Percentiles rank a stretch among this genome's conserved stretches.
These are phyloP conservation scores for Pseudocercospora crystallina DNA, from an alignment of 2,329 filamentous ascomycete species.

Conservation along the genomic window DNA sequence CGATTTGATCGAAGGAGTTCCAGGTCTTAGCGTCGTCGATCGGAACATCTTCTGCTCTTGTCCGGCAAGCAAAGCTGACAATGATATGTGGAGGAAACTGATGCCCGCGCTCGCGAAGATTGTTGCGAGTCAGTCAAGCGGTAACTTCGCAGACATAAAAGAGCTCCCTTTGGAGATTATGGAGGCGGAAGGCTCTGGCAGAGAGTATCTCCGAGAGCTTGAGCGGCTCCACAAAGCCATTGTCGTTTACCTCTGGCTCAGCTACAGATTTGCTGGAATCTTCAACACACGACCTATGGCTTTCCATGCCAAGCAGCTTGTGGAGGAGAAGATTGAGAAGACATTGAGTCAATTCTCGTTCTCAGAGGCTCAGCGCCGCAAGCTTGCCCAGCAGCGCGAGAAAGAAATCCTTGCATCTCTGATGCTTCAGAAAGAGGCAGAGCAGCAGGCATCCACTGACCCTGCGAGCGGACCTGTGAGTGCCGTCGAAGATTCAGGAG, in stretches of 20 bases:
- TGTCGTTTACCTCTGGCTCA: slow-evolving; percentile 89
- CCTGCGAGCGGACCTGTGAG: background rate
- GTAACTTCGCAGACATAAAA: slow-evolving; percentile 69
- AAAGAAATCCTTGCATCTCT: slow-evolving; percentile 26
- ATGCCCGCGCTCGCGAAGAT: slow-evolving; percentile 66
- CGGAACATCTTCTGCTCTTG: slow-evolving; percentile 73
- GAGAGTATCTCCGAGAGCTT: slow-evolving; percentile 60
- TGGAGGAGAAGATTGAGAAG: slow-evolving; percentile 72
- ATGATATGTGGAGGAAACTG: slow-evolving; percentile 45
- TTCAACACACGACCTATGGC: slow-evolving; percentile 75
- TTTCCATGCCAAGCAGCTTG: slow-evolving; percentile 73
- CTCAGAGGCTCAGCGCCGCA: slow-evolving; percentile 29
- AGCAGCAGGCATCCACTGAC: background rate
- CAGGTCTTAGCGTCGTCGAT: slow-evolving; percentile 68
- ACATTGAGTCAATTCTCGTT: slow-evolving; percentile 60
- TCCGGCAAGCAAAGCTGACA: slow-evolving; percentile 61
- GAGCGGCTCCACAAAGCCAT: slow-evolving; percentile 80
- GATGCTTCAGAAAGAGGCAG: slow-evolving; percentile 3
- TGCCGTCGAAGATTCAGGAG: background rate
- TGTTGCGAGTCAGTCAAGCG: slow-evolving; percentile 66
- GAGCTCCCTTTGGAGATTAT: slow-evolving; percentile 72
- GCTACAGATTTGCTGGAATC: slow-evolving; percentile 79
- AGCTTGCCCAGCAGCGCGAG: slow-evolving; percentile 30
- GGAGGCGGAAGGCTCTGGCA: slow-evolving; percentile 53
- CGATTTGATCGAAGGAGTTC: slow-evolving; percentile 70